A percentile compares a stretch with the other conserved stretches of the same genome.
Conservation (phyloP, 2,329 filamentous ascomycete species). For the Venturia oleaginea region DNA sequence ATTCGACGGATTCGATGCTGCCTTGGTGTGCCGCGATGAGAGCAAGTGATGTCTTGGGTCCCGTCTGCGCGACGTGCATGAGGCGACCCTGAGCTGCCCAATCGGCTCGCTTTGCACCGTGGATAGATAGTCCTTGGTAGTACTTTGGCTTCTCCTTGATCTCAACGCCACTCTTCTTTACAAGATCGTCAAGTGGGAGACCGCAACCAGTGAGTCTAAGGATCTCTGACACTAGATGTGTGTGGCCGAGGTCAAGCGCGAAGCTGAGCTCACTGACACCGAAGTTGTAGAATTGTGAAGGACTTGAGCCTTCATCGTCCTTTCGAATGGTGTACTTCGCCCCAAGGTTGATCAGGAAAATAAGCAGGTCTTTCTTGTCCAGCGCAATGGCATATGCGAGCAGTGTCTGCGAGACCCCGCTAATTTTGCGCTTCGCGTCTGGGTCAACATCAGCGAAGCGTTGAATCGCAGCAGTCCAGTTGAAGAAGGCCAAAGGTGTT, state of each 20-base stretch:
- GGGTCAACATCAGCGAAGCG: neutral
- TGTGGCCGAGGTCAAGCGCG: constrained; percentile 40
- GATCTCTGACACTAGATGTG: constrained; percentile 51
- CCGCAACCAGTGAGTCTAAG: constrained; percentile 60
- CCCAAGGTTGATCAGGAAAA: constrained; percentile 48
- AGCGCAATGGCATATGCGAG: constrained; percentile 40
- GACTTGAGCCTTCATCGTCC: neutral
- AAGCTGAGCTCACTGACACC: constrained; percentile 25
- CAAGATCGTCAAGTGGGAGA: constrained; percentile 57
- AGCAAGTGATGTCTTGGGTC: constrained; percentile 45
- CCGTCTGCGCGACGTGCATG: neutral
- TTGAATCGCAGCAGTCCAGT: constrained; percentile 13
- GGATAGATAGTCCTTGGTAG: constrained; percentile 70
- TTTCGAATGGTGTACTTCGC: constrained; percentile 28
- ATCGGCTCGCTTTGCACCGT: constrained; percentile 63
- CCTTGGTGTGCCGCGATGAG: constrained; percentile 48
- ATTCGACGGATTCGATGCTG: constrained; percentile 62
- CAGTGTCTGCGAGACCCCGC: neutral
- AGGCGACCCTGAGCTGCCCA: constrained; percentile 60
- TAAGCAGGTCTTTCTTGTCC: constrained; percentile 47
- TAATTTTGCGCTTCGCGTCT: neutral
- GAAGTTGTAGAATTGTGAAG: constrained; percentile 20
- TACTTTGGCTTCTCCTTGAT: constrained; percentile 56
- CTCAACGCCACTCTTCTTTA: constrained; percentile 56
- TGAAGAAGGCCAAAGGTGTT: constrained; percentile 35